Percentiles rank a stretch among this genome's conserved stretches.
These are phyloP conservation scores for Vicia faba DNA, from an alignment of 306 rosid genomes.

Conservation along the genomic window DNA sequence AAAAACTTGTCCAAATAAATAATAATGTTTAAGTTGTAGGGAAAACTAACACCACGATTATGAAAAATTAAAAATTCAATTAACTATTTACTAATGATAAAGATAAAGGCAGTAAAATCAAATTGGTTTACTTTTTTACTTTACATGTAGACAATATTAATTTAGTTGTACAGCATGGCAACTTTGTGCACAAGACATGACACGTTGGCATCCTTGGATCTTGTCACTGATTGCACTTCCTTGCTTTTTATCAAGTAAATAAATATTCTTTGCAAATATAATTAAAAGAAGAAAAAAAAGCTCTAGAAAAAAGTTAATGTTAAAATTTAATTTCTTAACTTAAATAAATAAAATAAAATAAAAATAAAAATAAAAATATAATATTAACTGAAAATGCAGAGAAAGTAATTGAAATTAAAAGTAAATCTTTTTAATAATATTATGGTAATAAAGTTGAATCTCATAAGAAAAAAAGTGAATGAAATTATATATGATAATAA, in stretches of 20 bases:
- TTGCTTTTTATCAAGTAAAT: conserved; percentile 36
- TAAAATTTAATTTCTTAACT: conserved; percentile 7
- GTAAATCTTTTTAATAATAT: background rate
- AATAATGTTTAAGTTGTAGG: no score
- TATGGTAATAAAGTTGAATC: background rate
- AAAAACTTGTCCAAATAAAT: no score
- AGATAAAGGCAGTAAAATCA: conserved; percentile 22
- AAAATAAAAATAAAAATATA: background rate
- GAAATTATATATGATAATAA: no score
- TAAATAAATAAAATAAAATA: background rate
- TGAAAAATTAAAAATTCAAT: background rate
- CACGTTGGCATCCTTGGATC: conserved; percentile 60
- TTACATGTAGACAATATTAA: conserved; percentile 54
- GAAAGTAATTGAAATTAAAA: background rate
- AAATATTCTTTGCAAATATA: conserved; percentile 38
- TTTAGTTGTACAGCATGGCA: conserved; percentile 51
- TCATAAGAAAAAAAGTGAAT: conserved; percentile 38
- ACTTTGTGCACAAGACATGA: conserved; percentile 36
- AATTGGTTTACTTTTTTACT: conserved; percentile 22
- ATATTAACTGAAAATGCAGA: conserved; percentile 36
- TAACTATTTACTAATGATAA: background rate
- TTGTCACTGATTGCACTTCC: conserved; percentile 43
- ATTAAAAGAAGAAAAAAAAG: conserved; percentile 5
- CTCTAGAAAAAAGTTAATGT: conserved; percentile 2
- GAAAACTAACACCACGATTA: conserved; percentile 44